Conservation (phyloP, 495 filamentous ascomycete genomes). For the Xylaria telfairii region DNA sequence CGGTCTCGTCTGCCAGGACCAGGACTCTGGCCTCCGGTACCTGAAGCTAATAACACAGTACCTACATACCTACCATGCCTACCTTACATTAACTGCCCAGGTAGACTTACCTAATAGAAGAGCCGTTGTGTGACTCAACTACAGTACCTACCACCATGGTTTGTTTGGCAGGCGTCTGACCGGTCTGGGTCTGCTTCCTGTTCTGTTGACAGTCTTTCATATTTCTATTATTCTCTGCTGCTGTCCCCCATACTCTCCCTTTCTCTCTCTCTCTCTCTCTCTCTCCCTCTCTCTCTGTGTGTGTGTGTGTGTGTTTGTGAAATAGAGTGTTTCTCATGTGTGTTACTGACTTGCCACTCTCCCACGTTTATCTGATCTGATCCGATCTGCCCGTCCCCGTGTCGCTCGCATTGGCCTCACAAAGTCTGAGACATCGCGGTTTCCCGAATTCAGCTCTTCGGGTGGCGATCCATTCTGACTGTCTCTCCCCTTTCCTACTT, state of each 20-base stretch:
- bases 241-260: not conserved
- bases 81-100: not conserved
- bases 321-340: slow-evolving; percentile 12
- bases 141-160: not conserved
- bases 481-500: not conserved
- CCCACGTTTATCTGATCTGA: slow-evolving; percentile 8
- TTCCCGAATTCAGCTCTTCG: slow-evolving; percentile 15
- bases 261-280: not conserved
- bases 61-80: too few relatives aligned
- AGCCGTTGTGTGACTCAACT: slow-evolving; percentile 3
- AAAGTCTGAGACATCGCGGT: slow-evolving; percentile 22
- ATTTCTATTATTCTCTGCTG: not conserved
- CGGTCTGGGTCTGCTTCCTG: not conserved
- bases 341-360: slow-evolving; percentile 11
- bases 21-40: not conserved
- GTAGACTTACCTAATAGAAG: not conserved
- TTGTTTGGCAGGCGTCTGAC: not conserved
- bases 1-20: not conserved
- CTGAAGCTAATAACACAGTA: slow-evolving; percentile 21
- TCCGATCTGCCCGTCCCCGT: slow-evolving; percentile 23
- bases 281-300: not conserved
- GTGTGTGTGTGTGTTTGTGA: not conserved
- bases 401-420: slow-evolving; percentile 6
- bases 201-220: not conserved
- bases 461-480: not conserved